Evolutionary conservation across 1,139 yeast genomes (phyloP).

Genomic region (Protomyces gravidus): DNA sequence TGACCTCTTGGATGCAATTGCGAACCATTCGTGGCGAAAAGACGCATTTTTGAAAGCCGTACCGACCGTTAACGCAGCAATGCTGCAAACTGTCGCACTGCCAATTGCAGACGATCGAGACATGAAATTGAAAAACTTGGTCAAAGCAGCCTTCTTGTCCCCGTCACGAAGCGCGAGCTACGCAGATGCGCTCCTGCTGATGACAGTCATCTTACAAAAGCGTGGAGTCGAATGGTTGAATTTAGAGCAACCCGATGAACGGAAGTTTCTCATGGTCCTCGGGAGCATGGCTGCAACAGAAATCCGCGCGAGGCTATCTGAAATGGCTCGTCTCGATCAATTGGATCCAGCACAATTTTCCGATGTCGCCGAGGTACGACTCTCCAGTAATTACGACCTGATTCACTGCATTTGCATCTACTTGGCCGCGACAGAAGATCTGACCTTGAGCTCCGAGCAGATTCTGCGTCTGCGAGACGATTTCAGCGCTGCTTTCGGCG

Average conservation of each 20-base stretch:
- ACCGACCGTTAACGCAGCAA: background rate
- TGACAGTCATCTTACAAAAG: background rate
- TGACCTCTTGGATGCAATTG: background rate
- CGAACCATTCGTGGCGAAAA: background rate
- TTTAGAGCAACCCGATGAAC: background rate
- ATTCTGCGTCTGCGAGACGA: constrained; percentile 14
- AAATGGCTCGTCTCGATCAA: background rate
- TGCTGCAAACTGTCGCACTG: background rate
- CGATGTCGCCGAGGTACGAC: background rate
- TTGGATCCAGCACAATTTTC: background rate
- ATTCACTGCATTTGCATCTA: constrained; percentile 3
- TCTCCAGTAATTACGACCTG: constrained; percentile 9
- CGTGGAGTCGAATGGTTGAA: background rate
- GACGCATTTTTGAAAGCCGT: background rate
- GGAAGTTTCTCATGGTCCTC: background rate
- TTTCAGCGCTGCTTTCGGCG: constrained; percentile 14
- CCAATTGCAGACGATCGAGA: background rate
- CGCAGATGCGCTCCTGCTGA: constrained; percentile 2
- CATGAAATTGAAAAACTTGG: background rate
- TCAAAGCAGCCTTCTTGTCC: background rate
- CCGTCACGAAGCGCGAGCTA: constrained; percentile 2
- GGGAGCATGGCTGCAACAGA: constrained; percentile 6
- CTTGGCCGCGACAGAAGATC: background rate
- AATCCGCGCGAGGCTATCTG: background rate
- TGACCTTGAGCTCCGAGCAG: background rate